phyloP scores from a whole-genome alignment of 176 grass and related monocot genomes.

The Poa annua region DNA sequence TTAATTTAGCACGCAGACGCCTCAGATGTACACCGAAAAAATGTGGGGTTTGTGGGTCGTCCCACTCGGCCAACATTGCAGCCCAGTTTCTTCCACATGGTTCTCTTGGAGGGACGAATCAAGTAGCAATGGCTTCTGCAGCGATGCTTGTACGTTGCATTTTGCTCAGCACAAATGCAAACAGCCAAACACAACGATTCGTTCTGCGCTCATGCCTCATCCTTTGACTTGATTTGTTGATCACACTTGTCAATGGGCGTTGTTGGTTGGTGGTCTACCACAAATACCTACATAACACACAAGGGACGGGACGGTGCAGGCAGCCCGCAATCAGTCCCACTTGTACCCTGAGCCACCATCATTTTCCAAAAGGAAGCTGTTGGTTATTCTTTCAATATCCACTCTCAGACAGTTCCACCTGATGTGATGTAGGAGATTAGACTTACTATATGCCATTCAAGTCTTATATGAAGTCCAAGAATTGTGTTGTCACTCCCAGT shows the following conservation, averaged over 20 bases:
- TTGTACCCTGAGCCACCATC: background rate
- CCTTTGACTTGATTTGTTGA: background rate
- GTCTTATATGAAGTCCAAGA: slow-evolving; percentile 10
- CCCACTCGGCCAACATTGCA: background rate
- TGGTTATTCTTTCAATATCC: slow-evolving; percentile 1
- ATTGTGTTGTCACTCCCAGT: background rate
- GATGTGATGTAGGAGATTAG: background rate
- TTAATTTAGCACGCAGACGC: background rate
- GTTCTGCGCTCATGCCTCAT: background rate
- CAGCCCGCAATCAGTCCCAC: background rate
- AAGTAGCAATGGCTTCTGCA: background rate
- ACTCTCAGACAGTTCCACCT: background rate
- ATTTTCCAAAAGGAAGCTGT: background rate
- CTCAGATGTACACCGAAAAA: background rate
- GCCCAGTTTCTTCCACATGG: background rate
- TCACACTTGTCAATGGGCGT: background rate
- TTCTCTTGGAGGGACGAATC: background rate
- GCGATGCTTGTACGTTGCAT: background rate
- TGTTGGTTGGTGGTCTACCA: background rate
- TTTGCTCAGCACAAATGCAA: background rate
- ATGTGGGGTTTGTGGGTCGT: background rate
- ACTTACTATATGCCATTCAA: background rate
- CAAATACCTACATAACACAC: background rate
- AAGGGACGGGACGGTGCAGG: background rate
- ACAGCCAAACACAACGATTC: background rate